phyloP scores from a whole-genome alignment of 306 rosid species.

The Vigna mungo region DNA sequence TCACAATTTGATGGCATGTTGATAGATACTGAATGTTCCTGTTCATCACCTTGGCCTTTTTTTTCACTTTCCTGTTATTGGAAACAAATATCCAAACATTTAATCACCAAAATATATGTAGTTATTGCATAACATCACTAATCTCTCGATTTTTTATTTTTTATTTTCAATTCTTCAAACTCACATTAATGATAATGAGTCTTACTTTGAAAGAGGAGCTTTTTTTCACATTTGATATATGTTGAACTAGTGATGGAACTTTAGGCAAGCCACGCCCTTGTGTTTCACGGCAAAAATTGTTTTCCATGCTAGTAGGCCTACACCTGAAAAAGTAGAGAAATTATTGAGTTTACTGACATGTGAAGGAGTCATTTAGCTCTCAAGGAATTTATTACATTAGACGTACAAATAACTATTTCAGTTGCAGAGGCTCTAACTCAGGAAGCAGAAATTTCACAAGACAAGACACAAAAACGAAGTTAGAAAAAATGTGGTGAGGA shows the following conservation, averaged over 20 bases:
- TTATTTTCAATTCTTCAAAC: neutral
- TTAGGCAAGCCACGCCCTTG: constrained; percentile 42
- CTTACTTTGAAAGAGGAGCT: constrained; percentile 51
- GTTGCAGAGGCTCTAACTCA: neutral
- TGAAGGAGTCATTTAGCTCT: neutral
- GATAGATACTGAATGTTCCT: constrained; percentile 55
- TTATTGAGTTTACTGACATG: neutral
- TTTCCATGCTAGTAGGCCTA: constrained; percentile 46
- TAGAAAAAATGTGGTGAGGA: neutral
- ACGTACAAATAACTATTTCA: neutral
- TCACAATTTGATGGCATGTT: constrained; percentile 68
- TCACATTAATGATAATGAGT: constrained; percentile 1
- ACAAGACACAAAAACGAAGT: constrained; percentile 9
- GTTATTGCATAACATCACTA: neutral
- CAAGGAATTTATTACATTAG: neutral
- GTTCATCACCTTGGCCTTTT: constrained; percentile 31
- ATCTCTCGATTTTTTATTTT: neutral
- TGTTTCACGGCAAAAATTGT: constrained; percentile 27
- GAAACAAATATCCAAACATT: neutral
- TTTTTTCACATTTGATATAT: constrained; percentile 46
- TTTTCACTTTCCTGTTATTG: constrained; percentile 53
- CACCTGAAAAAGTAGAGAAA: constrained; percentile 31
- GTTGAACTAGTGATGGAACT: constrained; percentile 58
- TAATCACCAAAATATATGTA: constrained; percentile 1
- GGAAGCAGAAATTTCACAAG: constrained; percentile 29